A percentile compares a stretch with the other conserved stretches of the same genome.
Conservation (phyloP, 345 rosid genomes). For the Arabidopsis thaliana region TAIR10.1 NC_003070.9:11202501-11203000, state of each 20-base stretch:
- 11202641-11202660: not conserved
- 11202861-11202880: conserved; percentile 40
- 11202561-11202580: no score
- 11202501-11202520: not conserved
- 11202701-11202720: not conserved
- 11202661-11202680: not conserved
- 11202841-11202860: conserved; percentile 34
- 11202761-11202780: not conserved
- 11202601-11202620: not conserved
- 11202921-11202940: conserved; percentile 36
- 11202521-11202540: not conserved
- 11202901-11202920: conserved; percentile 42
- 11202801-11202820: not conserved
- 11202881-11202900: conserved; percentile 44
- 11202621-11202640: not conserved
- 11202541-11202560: not conserved
- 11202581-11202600: no score
- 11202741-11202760: not conserved
- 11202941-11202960: conserved; percentile 30
- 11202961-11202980: conserved; percentile 21
- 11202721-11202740: not conserved
- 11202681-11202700: no score
- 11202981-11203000: conserved; percentile 39
- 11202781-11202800: not conserved
- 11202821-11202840: conserved; percentile 1